A percentile compares a stretch with the other conserved stretches of the same genome.
Evolutionary conservation across 306 rosid species (phyloP).

Genomic region (Inga leiocalycina): DNA sequence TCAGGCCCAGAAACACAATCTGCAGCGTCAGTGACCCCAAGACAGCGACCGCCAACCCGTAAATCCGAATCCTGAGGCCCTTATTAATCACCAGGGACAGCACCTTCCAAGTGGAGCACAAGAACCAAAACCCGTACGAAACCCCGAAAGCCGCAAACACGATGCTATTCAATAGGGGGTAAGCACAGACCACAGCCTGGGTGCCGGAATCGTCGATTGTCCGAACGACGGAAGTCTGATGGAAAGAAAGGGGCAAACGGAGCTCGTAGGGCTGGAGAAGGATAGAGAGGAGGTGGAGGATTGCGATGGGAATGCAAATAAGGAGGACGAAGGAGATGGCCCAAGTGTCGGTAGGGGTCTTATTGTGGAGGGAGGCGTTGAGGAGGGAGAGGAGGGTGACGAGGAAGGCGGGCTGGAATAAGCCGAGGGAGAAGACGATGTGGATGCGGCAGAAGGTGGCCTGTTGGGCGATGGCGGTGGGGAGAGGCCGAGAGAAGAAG

Average conservation of each 20-base stretch:
- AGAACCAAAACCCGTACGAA: constrained; percentile 50
- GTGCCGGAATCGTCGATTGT: background rate
- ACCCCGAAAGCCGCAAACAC: constrained; percentile 50
- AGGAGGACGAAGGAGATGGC: constrained; percentile 42
- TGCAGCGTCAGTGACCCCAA: constrained; percentile 58
- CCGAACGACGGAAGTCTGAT: constrained; percentile 12
- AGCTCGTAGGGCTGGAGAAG: constrained; percentile 35
- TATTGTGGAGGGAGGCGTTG: constrained; percentile 54
- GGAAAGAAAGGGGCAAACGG: constrained; percentile 34
- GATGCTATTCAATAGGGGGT: constrained; percentile 53
- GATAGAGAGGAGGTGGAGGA: constrained; percentile 40
- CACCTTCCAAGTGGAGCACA: constrained; percentile 67
- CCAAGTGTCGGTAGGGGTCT: constrained; percentile 37
- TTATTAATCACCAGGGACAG: constrained; percentile 72
- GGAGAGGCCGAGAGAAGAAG: constrained; percentile 29
- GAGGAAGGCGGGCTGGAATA: constrained; percentile 77
- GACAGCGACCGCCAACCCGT: constrained; percentile 39
- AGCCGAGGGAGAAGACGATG: constrained; percentile 56
- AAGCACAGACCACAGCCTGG: constrained; percentile 47
- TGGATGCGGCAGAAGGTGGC: constrained; percentile 57
- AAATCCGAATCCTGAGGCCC: constrained; percentile 53
- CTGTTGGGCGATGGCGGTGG: constrained; percentile 13
- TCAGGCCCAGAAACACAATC: constrained; percentile 43
- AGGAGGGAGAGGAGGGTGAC: constrained; percentile 70
- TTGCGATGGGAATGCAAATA: constrained; percentile 43